Evolutionary conservation across 139 green algal species (phyloP).

Genomic region (Chlamydomonas sp.): DNA sequence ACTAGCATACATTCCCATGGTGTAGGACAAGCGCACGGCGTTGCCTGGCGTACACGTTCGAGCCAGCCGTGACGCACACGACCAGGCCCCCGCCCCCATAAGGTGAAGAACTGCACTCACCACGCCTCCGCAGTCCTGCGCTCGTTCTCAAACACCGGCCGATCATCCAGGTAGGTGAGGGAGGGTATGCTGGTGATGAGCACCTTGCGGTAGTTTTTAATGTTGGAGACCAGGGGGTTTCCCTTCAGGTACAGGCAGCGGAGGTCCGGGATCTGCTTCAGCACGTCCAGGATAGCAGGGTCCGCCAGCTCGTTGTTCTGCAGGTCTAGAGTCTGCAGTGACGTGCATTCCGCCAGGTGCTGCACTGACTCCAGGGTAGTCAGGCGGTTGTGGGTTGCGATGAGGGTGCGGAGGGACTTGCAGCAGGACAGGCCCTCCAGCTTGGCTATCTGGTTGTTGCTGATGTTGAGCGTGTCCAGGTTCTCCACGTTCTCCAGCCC

Average conservation of each 20-base stretch:
- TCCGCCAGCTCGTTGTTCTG: conserved; percentile 82
- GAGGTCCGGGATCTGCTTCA: conserved; percentile 73
- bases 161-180: conserved; percentile 90
- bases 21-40: too few relatives aligned
- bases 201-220: conserved; percentile 82
- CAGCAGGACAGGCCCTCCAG: conserved; percentile 66
- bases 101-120: conserved; percentile 46
- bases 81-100: too few relatives aligned
- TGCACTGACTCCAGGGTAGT: conserved; percentile 49
- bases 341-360: conserved; percentile 57
- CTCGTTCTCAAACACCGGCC: conserved; percentile 85
- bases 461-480: conserved; percentile 87
- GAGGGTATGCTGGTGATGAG: conserved; percentile 66
- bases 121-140: conserved; percentile 76
- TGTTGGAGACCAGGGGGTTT: conserved; percentile 81
- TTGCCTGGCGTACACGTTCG: too few relatives aligned
- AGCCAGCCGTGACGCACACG: too few relatives aligned
- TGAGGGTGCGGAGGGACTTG: conserved; percentile 70
- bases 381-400: conserved; percentile 76
- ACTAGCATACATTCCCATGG: not conserved
- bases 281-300: conserved; percentile 56
- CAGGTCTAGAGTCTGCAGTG: conserved; percentile 78
- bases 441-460: conserved; percentile 74
- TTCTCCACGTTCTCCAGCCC: conserved; percentile 64
- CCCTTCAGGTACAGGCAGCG: conserved; percentile 90